A percentile compares a stretch with the other conserved stretches of the same genome.
phyloP scores from a whole-genome alignment of 108 stramenopile species.

The Conticribra weissflogii region DNA sequence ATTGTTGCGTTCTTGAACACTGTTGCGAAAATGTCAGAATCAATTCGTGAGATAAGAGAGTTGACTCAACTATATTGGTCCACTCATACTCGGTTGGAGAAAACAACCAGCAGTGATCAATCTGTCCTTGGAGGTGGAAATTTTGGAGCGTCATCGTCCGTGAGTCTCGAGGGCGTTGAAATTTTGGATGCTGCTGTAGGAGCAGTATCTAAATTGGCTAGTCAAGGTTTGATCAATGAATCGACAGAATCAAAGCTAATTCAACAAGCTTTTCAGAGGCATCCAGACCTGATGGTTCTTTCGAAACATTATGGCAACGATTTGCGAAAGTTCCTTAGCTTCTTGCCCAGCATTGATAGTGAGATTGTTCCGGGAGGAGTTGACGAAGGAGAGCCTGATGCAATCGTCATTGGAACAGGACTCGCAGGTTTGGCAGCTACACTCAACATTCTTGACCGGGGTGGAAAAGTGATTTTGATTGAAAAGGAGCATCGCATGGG shows the following conservation, averaged over 20 bases:
- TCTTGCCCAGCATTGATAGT: constrained; percentile 58
- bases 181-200: constrained; percentile 76
- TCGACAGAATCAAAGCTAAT: constrained; percentile 72
- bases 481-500: constrained; percentile 91
- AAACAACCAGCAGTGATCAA: constrained; percentile 31
- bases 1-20: constrained; percentile 91
- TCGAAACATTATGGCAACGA: constrained; percentile 77
- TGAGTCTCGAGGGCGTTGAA: constrained; percentile 37
- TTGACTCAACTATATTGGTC: constrained; percentile 81
- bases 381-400: constrained; percentile 70
- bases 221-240: constrained; percentile 57
- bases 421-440: constrained; percentile 87
- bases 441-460: constrained; percentile 86
- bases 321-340: constrained; percentile 58
- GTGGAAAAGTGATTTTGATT: constrained; percentile 80
- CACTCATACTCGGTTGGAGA: constrained; percentile 45
- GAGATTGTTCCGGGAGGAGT: constrained; percentile 16
- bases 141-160: neutral
- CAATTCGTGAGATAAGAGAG: constrained; percentile 75
- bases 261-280: constrained; percentile 63
- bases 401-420: constrained; percentile 90
- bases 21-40: constrained; percentile 81
- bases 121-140: neutral
- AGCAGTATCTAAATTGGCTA: constrained; percentile 62
- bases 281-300: constrained; percentile 76